Percentiles rank a stretch among this genome's conserved stretches.
Conservation (phyloP, 805 yeast genomes). For the Candida pseudofarinosa region DNA sequence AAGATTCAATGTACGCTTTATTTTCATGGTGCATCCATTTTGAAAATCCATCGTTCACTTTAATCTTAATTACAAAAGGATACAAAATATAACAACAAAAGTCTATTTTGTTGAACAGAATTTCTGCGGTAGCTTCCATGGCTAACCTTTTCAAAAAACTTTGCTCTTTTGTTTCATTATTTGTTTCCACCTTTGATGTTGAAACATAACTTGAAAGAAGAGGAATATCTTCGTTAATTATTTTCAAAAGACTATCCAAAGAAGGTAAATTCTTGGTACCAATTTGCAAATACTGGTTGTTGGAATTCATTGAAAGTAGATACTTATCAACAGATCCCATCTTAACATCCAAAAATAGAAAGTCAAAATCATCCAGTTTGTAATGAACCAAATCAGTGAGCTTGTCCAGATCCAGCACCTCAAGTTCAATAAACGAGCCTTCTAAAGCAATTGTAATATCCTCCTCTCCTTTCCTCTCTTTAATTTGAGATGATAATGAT, state of each 20-base stretch:
- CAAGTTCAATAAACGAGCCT: not conserved
- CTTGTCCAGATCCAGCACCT: not conserved
- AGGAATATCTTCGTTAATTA: not conserved
- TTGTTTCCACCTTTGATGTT: too few relatives aligned
- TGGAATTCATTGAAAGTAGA: not conserved
- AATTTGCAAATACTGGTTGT: not conserved
- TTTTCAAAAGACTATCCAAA: not conserved
- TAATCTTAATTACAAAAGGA: not conserved
- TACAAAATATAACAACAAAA: not conserved
- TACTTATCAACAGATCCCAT: not conserved
- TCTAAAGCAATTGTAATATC: not conserved
- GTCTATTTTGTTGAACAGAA: not conserved
- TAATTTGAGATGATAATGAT: not conserved
- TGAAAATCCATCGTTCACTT: not conserved
- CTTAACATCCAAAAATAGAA: not conserved
- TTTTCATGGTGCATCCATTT: not conserved
- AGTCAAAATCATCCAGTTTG: not conserved
- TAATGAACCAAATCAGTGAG: not conserved
- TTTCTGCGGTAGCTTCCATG: not conserved
- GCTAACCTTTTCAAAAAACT: not conserved
- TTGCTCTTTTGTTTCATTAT: not conserved
- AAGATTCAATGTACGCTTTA: constrained; percentile 6
- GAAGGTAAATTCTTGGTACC: not conserved
- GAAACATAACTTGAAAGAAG: not conserved
- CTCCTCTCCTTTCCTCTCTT: not conserved